Conservation (phyloP, 2,329 filamentous ascomycete genomes). For the Huntiella bhutanensis region DNA sequence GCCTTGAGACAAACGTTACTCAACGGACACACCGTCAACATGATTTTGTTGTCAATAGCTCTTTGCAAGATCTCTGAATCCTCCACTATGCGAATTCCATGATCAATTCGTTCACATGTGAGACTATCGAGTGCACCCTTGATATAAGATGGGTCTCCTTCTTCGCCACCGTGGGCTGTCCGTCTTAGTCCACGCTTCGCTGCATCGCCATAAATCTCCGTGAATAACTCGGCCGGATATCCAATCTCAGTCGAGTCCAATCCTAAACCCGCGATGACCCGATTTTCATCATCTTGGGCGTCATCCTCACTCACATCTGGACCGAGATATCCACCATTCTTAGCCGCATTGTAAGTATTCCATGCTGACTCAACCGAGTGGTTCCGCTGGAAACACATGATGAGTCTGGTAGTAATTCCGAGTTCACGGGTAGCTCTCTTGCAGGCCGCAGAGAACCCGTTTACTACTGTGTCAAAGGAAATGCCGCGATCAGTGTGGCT, state of each 20-base stretch:
- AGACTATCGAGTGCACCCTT: conserved; percentile 41
- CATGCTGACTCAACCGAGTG: conserved; percentile 40
- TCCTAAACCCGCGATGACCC: conserved; percentile 42
- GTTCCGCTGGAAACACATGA: conserved; percentile 56
- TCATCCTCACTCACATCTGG: neutral
- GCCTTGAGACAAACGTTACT: conserved; percentile 39
- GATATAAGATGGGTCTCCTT: conserved; percentile 51
- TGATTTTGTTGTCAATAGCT: conserved; percentile 34
- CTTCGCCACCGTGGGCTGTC: conserved; percentile 63
- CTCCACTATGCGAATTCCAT: conserved; percentile 47
- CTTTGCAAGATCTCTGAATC: conserved; percentile 38
- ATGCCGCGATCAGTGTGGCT: conserved; percentile 49
- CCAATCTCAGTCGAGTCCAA: conserved; percentile 46
- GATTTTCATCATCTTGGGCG: conserved; percentile 19
- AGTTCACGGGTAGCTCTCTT: conserved; percentile 40
- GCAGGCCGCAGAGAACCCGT: conserved; percentile 42
- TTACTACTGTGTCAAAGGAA: conserved; percentile 41
- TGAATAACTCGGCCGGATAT: conserved; percentile 40
- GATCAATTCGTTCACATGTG: conserved; percentile 49
- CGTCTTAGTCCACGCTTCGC: conserved; percentile 35
- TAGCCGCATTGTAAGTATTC: conserved; percentile 24
- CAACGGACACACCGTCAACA: conserved; percentile 55
- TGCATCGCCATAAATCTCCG: conserved; percentile 35
- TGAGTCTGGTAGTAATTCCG: conserved; percentile 45
- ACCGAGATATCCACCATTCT: conserved; percentile 10